Evolutionary conservation across 2,329 filamentous ascomycete species (phyloP), one percentile per base, ranked within the genome.

Genomic region (Huntiella decipiens): DNA sequence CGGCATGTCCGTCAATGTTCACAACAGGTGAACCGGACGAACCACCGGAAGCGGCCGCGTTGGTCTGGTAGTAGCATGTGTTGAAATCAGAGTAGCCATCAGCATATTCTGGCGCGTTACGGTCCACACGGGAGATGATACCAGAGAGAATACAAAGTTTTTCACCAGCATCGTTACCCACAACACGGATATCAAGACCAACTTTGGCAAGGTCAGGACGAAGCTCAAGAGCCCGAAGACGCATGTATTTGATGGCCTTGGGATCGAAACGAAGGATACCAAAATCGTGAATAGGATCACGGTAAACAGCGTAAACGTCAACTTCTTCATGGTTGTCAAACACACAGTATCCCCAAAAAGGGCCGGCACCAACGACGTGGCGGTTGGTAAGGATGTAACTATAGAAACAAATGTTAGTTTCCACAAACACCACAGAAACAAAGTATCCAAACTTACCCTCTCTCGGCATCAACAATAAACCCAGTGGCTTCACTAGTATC

Each of bases 41-140:
- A 53, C 91, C 91, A 53, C 91, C 91, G 60, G 87, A 96, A 2
- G 91, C 92, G 4, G 91, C 88, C 3, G 91, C 92, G 11, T 92
- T 93, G 52, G 92, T 91, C 65, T 98, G 91, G 56, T 96, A 96
- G 67, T 98, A 98, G 60, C 93, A 79, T 43, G 74, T 79, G 60
- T 81, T 98, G 73, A 98, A 98, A 60, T 98, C 91, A 61, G 87
- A 91, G 61, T 98, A 98, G 22, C 91, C 91, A 52, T 96, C 91
- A 47, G 88, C 88, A 55, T 98, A 96, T 57, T 98, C 91, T 12
- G 91, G 91, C 1, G 92, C 92, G 62, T 98, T 98, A 54, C 91
- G 77, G 57, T 98, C 91, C 50, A 98, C 68, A 55, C 91, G 79
- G 63, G 86, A 94, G 60, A 98, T 98, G 47, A 98, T 88, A 55